phyloP scores from a whole-genome alignment of 2,329 filamentous ascomycete species.

The Rasamsonia emersonii region DNA sequence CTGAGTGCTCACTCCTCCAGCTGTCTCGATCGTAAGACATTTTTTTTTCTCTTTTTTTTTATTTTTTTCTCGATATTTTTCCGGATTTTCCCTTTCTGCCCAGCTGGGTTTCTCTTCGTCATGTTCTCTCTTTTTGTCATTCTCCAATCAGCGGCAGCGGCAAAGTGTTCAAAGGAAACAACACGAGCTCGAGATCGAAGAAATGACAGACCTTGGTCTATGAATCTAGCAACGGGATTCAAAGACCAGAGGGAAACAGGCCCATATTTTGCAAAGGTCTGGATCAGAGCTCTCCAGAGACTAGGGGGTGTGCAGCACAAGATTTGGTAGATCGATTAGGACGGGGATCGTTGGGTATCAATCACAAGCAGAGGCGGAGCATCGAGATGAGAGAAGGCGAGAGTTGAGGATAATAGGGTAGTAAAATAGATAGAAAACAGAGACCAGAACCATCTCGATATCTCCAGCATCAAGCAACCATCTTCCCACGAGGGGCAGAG shows the following conservation, averaged over 20 bases:
- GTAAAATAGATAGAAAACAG: constrained; percentile 13
- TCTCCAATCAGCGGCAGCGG: no score
- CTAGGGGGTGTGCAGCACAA: no score
- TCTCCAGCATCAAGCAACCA: constrained; percentile 11
- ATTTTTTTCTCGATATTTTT: neutral
- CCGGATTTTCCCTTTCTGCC: constrained; percentile 1
- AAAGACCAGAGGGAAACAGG: no score
- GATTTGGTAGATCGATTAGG: neutral
- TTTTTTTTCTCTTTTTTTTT: constrained; percentile 1
- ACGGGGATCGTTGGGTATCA: constrained; percentile 6
- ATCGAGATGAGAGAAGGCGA: constrained; percentile 8
- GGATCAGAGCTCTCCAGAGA: neutral
- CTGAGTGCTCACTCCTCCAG: neutral
- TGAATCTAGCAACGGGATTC: no score
- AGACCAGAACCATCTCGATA: constrained; percentile 17
- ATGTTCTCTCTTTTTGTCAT: no score
- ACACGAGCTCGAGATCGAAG: constrained; percentile 2
- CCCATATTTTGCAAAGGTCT: neutral
- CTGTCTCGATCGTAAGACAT: neutral
- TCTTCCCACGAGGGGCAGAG: constrained; percentile 9
- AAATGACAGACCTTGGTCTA: constrained; percentile 1
- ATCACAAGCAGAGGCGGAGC: constrained; percentile 6
- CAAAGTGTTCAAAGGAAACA: constrained; percentile 7
- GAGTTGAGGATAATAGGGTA: constrained; percentile 14
- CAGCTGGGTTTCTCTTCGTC: no score